These are phyloP conservation scores for Suillus fuscotomentosus DNA, from an alignment of 768 basidiomycete species.

Conservation along the genomic window DNA sequence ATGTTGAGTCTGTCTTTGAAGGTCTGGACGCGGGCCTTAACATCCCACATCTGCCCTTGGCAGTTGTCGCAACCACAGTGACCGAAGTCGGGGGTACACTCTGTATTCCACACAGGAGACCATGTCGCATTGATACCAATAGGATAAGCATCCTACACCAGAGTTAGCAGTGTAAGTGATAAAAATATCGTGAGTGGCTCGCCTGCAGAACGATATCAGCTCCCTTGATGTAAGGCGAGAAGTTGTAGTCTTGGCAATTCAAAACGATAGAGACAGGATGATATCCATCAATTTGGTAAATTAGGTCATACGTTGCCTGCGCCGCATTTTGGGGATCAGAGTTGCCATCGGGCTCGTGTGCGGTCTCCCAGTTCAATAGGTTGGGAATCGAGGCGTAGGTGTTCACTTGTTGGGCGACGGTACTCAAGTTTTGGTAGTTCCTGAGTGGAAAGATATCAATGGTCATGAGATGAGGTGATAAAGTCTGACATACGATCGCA, in stretches of 20 bases:
- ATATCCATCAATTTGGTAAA: slow-evolving; percentile 52
- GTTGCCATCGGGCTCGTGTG: slow-evolving; percentile 71
- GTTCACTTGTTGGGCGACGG: slow-evolving; percentile 63
- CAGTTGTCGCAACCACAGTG: slow-evolving; percentile 77
- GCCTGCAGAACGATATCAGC: slow-evolving; percentile 73
- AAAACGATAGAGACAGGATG: slow-evolving; percentile 57
- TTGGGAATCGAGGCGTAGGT: slow-evolving; percentile 64
- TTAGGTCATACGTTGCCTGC: slow-evolving; percentile 40
- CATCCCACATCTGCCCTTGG: slow-evolving; percentile 60
- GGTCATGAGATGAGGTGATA: not conserved
- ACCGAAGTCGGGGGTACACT: slow-evolving; percentile 64
- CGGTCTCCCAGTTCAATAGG: slow-evolving; percentile 70
- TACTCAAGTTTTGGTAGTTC: slow-evolving; percentile 61
- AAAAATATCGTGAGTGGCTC: slow-evolving; percentile 41
- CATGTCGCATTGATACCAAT: slow-evolving; percentile 62
- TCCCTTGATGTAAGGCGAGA: slow-evolving; percentile 56
- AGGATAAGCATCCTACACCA: slow-evolving; percentile 22
- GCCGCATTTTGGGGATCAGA: slow-evolving; percentile 64
- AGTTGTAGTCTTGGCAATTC: slow-evolving; percentile 63
- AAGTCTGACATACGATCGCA: slow-evolving; percentile 49
- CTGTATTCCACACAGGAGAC: slow-evolving; percentile 57
- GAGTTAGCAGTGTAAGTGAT: not conserved
- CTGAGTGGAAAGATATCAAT: slow-evolving; percentile 12
- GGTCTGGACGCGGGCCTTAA: slow-evolving; percentile 63
- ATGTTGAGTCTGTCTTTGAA: slow-evolving; percentile 56